Percentiles rank a stretch among this genome's conserved stretches.
phyloP scores from a whole-genome alignment of 1,284 basidiomycete genomes.

The Malassezia nana region DNA sequence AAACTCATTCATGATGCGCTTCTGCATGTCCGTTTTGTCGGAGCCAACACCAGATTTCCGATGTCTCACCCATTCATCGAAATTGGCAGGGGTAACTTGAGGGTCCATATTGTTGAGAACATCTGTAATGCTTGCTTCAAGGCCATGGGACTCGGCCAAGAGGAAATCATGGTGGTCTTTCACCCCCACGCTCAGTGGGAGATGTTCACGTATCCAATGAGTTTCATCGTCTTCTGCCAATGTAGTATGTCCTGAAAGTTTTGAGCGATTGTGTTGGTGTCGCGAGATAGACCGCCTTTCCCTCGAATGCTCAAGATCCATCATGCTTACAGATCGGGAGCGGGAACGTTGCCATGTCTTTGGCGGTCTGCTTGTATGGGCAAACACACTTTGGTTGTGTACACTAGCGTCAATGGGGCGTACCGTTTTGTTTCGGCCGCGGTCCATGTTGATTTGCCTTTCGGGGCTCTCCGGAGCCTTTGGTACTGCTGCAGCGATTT shows the following conservation, averaged over 20 bases:
- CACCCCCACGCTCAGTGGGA: neutral
- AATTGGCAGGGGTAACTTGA: neutral
- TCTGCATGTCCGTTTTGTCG: neutral
- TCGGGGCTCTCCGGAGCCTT: neutral
- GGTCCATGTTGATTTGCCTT: neutral
- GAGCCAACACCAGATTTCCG: neutral
- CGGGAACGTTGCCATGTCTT: constrained; percentile 40
- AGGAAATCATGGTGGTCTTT: neutral
- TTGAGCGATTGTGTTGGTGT: constrained; percentile 18
- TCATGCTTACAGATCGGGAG: constrained; percentile 53
- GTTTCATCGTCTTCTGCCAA: constrained; percentile 18
- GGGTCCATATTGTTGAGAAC: neutral
- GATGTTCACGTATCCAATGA: constrained; percentile 6
- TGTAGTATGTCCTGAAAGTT: constrained; percentile 25
- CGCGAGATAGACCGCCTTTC: constrained; percentile 76
- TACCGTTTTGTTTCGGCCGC: constrained; percentile 10
- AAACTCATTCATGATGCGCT: constrained; percentile 35
- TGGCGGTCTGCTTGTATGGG: neutral
- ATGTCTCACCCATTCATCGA: neutral
- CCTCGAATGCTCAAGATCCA: constrained; percentile 97
- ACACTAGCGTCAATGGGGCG: constrained; percentile 1
- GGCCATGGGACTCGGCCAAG: neutral
- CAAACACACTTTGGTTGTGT: neutral
- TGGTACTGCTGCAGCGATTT: neutral
- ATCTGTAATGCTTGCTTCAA: neutral